Conservation (phyloP, 73 alveolate genomes). For the Tetrahymena borealis region DNA sequence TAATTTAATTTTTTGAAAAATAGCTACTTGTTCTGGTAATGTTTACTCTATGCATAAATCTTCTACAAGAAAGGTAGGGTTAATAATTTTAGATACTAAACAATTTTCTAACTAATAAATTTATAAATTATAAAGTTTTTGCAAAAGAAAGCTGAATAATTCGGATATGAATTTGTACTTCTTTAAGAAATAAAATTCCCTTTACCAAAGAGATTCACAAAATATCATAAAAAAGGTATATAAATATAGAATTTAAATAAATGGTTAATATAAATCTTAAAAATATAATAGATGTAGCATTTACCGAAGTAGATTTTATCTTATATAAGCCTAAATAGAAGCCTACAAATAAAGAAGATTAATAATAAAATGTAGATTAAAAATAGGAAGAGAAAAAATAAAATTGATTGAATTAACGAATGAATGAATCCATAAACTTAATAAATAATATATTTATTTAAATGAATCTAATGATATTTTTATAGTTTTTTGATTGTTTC, state of each 20-base stretch:
- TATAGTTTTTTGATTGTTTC: too few relatives aligned
- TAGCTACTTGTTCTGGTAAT: conserved; percentile 9
- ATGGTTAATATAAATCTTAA: background rate
- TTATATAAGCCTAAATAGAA: background rate
- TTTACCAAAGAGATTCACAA: conserved; percentile 21
- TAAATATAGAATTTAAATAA: background rate
- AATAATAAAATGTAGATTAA: background rate
- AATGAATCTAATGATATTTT: too few relatives aligned
- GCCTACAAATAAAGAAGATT: background rate
- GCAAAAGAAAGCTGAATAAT: conserved; percentile 11
- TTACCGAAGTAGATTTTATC: conserved; percentile 34
- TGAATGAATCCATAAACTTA: background rate
- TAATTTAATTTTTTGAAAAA: background rate
- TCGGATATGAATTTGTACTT: conserved; percentile 9
- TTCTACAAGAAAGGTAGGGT: conserved; percentile 10
- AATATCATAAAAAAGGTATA: conserved; percentile 35
- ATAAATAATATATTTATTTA: background rate
- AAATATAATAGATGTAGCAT: conserved; percentile 14
- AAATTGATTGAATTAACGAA: background rate
- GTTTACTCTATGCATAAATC: conserved; percentile 39
- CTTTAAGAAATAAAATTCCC: conserved; percentile 22
- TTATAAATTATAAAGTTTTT: background rate
- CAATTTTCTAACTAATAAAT: background rate
- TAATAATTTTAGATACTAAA: background rate
- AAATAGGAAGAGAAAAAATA: background rate